These are phyloP conservation scores for Daldinia concentrica DNA, from an alignment of 495 filamentous ascomycete genomes.

Conservation along the genomic window DNA sequence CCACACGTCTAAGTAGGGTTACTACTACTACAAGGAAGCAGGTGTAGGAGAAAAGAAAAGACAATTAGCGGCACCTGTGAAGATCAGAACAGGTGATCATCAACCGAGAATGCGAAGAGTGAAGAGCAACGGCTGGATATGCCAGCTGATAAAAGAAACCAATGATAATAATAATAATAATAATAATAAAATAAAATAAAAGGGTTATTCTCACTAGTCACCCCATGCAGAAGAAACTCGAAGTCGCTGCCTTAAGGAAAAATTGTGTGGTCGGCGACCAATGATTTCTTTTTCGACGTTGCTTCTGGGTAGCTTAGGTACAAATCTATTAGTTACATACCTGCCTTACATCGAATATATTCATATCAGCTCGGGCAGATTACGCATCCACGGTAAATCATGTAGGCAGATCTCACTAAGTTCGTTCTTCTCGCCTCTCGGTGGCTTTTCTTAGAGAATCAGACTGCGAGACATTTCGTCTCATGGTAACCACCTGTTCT, in stretches of 20 bases:
- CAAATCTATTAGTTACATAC: background rate
- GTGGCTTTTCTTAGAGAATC: conserved; percentile 7
- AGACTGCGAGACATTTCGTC: conserved; percentile 38
- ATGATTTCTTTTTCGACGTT: conserved; percentile 4
- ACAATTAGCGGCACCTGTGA: conserved; percentile 7
- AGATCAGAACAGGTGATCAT: conserved; percentile 3
- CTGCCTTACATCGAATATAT: background rate
- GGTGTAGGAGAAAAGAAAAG: conserved; percentile 5
- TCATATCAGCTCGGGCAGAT: conserved; percentile 17
- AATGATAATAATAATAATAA: background rate
- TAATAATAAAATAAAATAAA: background rate
- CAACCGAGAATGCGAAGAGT: background rate
- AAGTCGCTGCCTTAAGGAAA: background rate
- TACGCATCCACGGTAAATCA: conserved; percentile 19
- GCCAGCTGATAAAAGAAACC: background rate
- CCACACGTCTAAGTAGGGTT: background rate
- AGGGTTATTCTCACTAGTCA: background rate
- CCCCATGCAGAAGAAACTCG: background rate
- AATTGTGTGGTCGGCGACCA: background rate
- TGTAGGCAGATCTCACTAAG: conserved; percentile 15
- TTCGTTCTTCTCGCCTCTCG: conserved; percentile 5
- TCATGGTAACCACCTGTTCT: conserved; percentile 34
- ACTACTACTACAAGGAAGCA: background rate
- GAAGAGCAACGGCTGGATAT: background rate
- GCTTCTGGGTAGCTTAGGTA: background rate